Conservation (phyloP, 1,284 basidiomycete genomes). For the Cutaneotrichosporon curvatum region DNA sequence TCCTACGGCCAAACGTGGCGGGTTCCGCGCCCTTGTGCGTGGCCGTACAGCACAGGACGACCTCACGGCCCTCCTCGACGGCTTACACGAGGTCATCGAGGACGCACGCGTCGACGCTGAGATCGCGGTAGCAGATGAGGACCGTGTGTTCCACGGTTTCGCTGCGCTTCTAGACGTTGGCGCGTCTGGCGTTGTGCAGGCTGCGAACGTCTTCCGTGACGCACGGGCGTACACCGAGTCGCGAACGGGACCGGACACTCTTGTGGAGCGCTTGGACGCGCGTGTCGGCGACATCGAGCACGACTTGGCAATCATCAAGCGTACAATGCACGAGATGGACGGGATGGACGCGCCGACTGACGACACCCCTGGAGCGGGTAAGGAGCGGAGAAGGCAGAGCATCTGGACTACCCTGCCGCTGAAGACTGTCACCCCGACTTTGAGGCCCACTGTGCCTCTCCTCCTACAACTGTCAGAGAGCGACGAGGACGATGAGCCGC, state of each 20-base stretch:
- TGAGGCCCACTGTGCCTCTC: not conserved
- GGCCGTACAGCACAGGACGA: constrained; percentile 15
- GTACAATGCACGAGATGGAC: constrained; percentile 34
- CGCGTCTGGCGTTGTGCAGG: constrained; percentile 46
- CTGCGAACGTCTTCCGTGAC: constrained; percentile 51
- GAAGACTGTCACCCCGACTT: constrained; percentile 12
- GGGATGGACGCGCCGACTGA: constrained; percentile 25
- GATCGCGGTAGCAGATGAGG: constrained; percentile 71
- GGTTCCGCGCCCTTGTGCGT: constrained; percentile 19
- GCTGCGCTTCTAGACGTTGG: constrained; percentile 60
- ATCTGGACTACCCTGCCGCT: constrained; percentile 18
- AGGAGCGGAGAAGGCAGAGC: constrained; percentile 1
- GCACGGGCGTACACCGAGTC: constrained; percentile 57
- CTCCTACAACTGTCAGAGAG: not conserved
- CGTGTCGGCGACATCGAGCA: constrained; percentile 66
- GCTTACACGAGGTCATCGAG: constrained; percentile 70
- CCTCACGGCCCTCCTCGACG: constrained; percentile 55
- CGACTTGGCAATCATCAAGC: constrained; percentile 57
- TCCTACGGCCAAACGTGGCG: constrained; percentile 2
- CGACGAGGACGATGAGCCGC: constrained; percentile 5
- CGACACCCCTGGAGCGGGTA: not conserved
- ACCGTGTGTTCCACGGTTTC: constrained; percentile 61
- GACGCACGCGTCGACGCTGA: constrained; percentile 79
- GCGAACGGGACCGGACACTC: constrained; percentile 49
- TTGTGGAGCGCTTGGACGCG: constrained; percentile 53